Percentiles rank a stretch among this genome's conserved stretches.
Evolutionary conservation across 805 yeast genomes (phyloP).

Genomic region (Barnettozyma botsteinii): DNA sequence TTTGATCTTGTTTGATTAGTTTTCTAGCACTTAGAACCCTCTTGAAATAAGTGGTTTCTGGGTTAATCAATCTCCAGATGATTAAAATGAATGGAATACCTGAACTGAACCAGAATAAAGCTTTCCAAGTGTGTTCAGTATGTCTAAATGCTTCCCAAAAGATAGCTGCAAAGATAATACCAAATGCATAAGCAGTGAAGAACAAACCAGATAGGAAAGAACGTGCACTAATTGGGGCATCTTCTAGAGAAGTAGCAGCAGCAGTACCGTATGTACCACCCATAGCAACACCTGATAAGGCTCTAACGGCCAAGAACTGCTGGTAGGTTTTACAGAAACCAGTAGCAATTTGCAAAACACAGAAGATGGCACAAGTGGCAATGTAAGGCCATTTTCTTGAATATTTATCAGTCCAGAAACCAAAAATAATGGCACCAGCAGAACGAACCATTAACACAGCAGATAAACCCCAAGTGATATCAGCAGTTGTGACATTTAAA

Average conservation of each 20-base stretch:
- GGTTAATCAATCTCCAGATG: conserved; percentile 48
- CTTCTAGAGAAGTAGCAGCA: conserved; percentile 48
- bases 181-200: conserved; percentile 57
- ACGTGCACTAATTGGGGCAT: conserved; percentile 55
- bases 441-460: conserved; percentile 68
- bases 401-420: conserved; percentile 53
- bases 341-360: conserved; percentile 57
- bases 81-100: conserved; percentile 56
- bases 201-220: conserved; percentile 59
- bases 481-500: conserved; percentile 39
- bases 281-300: conserved; percentile 54
- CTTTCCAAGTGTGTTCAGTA: conserved; percentile 53
- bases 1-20: conserved; percentile 24
- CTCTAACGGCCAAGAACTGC: conserved; percentile 59
- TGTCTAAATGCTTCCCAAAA: conserved; percentile 57
- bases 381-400: conserved; percentile 70
- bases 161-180: conserved; percentile 57
- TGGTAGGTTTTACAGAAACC: conserved; percentile 52
- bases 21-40: conserved; percentile 27
- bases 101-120: conserved; percentile 68
- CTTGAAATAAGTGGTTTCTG: conserved; percentile 53
- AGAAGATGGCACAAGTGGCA: conserved; percentile 43
- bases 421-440: conserved; percentile 65
- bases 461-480: conserved; percentile 69
- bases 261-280: conserved; percentile 45